phyloP scores from a whole-genome alignment of 768 basidiomycete species.

The Hirschioporus abietinus region DNA sequence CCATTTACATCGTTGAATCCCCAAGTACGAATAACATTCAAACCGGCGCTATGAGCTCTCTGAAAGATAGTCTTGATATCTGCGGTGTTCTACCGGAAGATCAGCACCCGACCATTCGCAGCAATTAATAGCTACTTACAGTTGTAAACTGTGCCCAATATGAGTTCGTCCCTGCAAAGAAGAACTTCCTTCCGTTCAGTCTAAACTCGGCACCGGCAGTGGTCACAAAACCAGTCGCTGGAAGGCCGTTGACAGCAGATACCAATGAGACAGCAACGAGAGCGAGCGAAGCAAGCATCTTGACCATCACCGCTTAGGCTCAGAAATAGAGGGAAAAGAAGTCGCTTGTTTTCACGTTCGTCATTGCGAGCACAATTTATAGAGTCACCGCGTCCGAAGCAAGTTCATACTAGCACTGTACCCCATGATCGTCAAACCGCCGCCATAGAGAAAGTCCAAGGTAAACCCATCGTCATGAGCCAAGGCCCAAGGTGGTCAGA shows the following conservation, averaged over 20 bases:
- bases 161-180: conserved; percentile 10
- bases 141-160: conserved; percentile 9
- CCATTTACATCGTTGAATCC: conserved; percentile 22
- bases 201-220: conserved; percentile 10
- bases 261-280: background rate
- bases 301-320: background rate
- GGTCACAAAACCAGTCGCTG: conserved; percentile 8
- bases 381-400: too few species aligned
- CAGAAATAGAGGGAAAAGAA: too few species aligned
- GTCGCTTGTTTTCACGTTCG: too few species aligned
- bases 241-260: conserved; percentile 1
- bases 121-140: background rate
- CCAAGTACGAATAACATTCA: conserved; percentile 20
- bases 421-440: too few species aligned
- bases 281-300: background rate
- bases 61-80: conserved; percentile 19
- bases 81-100: conserved; percentile 4
- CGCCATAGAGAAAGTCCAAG: too few species aligned
- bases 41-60: conserved; percentile 15
- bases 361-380: too few species aligned
- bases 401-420: too few species aligned
- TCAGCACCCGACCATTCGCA: background rate
- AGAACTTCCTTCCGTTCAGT: conserved; percentile 10
- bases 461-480: too few species aligned
- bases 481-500: too few species aligned